Base-by-base conservation (phyloP, 1,284 basidiomycete genomes). In the Naganishia sp. region DNA sequence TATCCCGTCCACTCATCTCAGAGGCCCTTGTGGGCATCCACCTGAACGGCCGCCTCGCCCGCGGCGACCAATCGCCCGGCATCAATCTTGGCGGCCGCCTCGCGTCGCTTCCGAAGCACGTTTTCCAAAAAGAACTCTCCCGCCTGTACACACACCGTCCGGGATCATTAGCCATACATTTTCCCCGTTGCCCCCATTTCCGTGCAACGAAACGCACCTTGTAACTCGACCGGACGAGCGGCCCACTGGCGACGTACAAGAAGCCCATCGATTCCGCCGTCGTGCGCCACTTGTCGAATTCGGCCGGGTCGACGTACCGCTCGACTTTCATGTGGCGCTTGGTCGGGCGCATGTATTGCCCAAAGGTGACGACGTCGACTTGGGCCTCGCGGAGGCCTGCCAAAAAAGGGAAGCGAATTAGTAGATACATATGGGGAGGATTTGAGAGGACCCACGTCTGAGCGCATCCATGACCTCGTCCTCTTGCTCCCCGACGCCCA, bases 241-340 rank as follows among this genome's bases (percentile, higher is more conserved):
- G 96, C 0, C 96, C 96, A 75, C 90, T 93, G 2, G 96, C 96
- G 44, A 98, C 95, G 75, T 99, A 99, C 59, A 98, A 77, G 85
- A 99, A 99, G 45, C 95, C 94, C 84, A 97, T 87, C 68, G 87
- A 86, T 75, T 98, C 92, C 13, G 96, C 95, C 16, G 90, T 83
- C 72, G 86, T 81, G 78, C 90, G 93, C 95, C 95, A 99, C 67
- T 85, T 82, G 66, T 91, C 89, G 74, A 98, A 99, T 78, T 97
- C 94, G 2, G 87, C 86, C 0, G 96, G 96, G 69, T 90, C 86
- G 18, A 99, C 93, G 75, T 99, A 99, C 25, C 92, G 89, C 72
- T 93, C 88, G 7, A 99, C 96, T 80, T 98, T 99, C 96, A 99
- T 99, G 80, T 99, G 96, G 42, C 89, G 85, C 80, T 99, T 99